Base-by-base conservation (phyloP, 441 rosid genomes). In the Gossypium trilobum region DNA sequence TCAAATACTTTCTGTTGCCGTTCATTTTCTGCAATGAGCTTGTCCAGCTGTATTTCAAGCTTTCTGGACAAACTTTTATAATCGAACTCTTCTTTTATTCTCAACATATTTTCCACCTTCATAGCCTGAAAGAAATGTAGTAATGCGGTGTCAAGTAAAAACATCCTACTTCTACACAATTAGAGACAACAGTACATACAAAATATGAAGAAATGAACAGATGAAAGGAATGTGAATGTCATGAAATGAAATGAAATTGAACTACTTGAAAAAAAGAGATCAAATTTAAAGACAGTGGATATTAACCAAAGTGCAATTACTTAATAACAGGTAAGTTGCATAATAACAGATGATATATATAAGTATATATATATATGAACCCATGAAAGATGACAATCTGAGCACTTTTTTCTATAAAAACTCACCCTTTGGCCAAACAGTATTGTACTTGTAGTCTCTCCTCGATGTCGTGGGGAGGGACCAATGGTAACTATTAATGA, bases 31-130 rank as follows among this genome's bases (percentile, higher is more conserved):
- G 87, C 96, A 70, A 91, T 89, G 67, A 90, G 95, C 85, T 91
- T 90, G 80, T 95, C 96, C 72, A 95, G 82, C 73, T 95, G 98
- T 73, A 91, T 82, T 83, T 92, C 98, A 58, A 95, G 94, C 84
- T 82, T 92, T 79, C 92, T 88, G 54, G 97, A 87, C 82, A 95
- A 86, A 81, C 99, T 92, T 86, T 91, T 92, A 80, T 91, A 95
- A 82, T 95, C 99, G 78, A 91, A 92, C 83, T 95, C 99, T 83
- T 92, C 99, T 83, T 95, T 95, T 77, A 95, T 85, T 90, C 87
- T 92, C 81, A 95, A 84, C 99, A 95, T 91, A 81, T 95, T 95
- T 86, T 95, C 97, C 73, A 95, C 97, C 85, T 95, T 95, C 99
- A 95, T 95, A 68, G 98, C 99, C 99, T 95, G 79, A 60, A 66